phyloP scores from a whole-genome alignment of 2,329 filamentous ascomycete species.

The Colletotrichum zoysiae region DNA sequence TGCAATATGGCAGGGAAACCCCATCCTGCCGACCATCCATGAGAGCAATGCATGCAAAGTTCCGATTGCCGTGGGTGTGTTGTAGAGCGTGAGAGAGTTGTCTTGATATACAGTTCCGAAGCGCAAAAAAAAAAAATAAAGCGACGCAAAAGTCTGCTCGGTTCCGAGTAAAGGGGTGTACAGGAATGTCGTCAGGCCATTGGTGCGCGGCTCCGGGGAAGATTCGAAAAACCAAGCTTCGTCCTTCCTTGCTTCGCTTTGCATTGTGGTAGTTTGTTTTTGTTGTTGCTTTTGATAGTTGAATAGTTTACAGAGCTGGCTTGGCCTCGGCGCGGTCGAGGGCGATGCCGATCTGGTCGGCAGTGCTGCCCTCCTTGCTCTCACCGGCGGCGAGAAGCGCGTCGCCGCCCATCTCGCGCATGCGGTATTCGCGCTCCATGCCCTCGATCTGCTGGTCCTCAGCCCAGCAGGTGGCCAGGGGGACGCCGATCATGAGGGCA shows the following conservation, averaged over 20 bases:
- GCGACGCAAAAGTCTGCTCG: slow-evolving; percentile 23
- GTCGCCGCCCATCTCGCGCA: slow-evolving; percentile 92
- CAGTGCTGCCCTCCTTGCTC: slow-evolving; percentile 55
- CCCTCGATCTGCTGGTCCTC: slow-evolving; percentile 98
- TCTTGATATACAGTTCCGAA: slow-evolving; percentile 39
- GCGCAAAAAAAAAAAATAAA: slow-evolving; percentile 17
- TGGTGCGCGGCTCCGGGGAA: slow-evolving; percentile 7
- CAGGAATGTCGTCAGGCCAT: slow-evolving; percentile 12
- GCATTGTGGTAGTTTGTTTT: slow-evolving; percentile 29
- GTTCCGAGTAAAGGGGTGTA: not conserved
- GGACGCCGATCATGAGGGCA: slow-evolving; percentile 89
- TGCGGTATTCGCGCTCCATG: slow-evolving; percentile 97
- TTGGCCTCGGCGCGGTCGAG: slow-evolving; percentile 61
- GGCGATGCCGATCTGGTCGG: slow-evolving; percentile 62
- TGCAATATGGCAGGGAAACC: slow-evolving; percentile 40
- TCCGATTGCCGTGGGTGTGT: slow-evolving; percentile 34
- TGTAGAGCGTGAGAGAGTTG: slow-evolving; percentile 35
- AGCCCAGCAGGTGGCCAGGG: slow-evolving; percentile 90
- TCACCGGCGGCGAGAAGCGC: slow-evolving; percentile 63
- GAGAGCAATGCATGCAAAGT: slow-evolving; percentile 40
- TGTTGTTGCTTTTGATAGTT: slow-evolving; percentile 41
- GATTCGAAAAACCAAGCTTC: slow-evolving; percentile 11
- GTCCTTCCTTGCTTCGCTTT: slow-evolving; percentile 38
- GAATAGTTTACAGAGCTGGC: slow-evolving; percentile 61
- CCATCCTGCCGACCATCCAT: slow-evolving; percentile 40